Conservation (phyloP, 2,329 filamentous ascomycete genomes). For the Neofusicoccum sp. region DNA sequence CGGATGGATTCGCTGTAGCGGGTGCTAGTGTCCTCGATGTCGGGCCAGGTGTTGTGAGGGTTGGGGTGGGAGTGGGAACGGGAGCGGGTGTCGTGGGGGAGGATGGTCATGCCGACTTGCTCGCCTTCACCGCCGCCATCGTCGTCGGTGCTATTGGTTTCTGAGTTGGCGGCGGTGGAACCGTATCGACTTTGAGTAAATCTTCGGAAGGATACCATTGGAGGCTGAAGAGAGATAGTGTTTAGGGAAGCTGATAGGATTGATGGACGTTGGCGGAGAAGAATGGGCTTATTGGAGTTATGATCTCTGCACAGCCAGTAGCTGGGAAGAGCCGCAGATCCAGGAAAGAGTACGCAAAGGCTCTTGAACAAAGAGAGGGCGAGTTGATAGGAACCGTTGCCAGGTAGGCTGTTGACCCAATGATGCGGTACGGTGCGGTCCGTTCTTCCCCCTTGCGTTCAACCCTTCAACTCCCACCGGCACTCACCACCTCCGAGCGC, state of each 20-base stretch:
- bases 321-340: too few species aligned
- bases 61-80: neutral
- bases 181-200: neutral
- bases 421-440: neutral
- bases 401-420: neutral
- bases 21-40: neutral
- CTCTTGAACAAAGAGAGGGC: neutral
- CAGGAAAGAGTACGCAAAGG: neutral
- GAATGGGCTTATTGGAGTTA: neutral
- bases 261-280: too few species aligned
- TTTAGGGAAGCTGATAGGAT: neutral
- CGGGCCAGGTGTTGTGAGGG: neutral
- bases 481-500: neutral
- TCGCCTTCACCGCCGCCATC: neutral
- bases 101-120: constrained; percentile 20
- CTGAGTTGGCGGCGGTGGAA: neutral
- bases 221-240: neutral
- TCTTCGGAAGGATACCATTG: constrained; percentile 1
- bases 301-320: too few species aligned
- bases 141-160: neutral
- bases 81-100: neutral
- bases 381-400: neutral
- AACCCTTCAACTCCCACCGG: neutral
- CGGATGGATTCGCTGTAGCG: constrained; percentile 9
- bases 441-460: neutral